phyloP scores from a whole-genome alignment of 2,329 filamentous ascomycete species.

The Aureobasidium pullulans region DNA sequence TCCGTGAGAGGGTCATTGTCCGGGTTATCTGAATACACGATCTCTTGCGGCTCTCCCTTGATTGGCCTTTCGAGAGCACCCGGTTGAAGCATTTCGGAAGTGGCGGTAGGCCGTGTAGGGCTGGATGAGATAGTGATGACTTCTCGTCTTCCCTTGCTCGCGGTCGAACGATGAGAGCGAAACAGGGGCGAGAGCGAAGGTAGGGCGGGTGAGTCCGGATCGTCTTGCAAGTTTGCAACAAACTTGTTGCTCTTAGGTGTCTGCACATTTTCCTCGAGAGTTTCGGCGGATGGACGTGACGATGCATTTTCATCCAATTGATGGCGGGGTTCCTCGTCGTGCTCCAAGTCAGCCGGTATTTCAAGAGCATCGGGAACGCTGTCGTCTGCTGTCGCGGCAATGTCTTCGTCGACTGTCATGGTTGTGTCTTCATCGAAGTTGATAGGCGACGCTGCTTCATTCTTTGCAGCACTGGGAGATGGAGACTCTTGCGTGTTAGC shows the following conservation, averaged over 20 bases:
- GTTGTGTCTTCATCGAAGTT: background rate
- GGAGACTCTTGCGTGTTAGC: background rate
- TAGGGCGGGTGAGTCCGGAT: background rate
- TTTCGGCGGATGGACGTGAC: background rate
- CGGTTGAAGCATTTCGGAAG: background rate
- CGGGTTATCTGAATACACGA: constrained; percentile 10
- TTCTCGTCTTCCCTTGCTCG: background rate
- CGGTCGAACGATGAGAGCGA: background rate
- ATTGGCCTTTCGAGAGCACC: background rate
- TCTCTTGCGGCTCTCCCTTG: background rate
- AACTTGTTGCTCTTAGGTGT: background rate
- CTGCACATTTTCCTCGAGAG: background rate
- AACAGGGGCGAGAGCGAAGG: background rate
- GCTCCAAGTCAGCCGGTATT: background rate
- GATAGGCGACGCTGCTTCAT: background rate
- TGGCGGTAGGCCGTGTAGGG: background rate
- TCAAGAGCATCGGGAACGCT: background rate
- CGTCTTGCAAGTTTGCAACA: background rate
- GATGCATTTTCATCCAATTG: background rate
- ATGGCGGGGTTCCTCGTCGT: background rate
- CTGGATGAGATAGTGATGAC: background rate
- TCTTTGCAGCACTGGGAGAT: background rate
- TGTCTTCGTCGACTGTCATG: background rate
- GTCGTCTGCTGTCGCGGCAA: background rate
- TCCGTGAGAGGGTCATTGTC: constrained; percentile 19